phyloP scores from a whole-genome alignment of 1,284 basidiomycete species.

The Ganoderma meredithae region DNA sequence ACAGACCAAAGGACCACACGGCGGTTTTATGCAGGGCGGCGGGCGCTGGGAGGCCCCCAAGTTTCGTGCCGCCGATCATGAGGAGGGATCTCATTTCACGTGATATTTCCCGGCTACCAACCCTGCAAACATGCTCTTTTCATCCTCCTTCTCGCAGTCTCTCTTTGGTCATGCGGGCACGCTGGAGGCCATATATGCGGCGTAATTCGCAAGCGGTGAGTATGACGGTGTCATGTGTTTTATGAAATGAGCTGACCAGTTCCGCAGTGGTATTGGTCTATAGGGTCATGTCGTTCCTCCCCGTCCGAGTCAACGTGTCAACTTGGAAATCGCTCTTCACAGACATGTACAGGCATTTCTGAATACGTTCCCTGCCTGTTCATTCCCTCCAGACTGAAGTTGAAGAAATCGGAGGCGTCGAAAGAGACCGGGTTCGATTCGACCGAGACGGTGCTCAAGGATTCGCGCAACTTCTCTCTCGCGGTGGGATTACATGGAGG shows the following conservation, averaged over 20 bases:
- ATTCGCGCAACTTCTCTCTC: slow-evolving; percentile 91
- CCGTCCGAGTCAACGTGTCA: not conserved
- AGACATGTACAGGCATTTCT: not conserved
- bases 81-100: slow-evolving; percentile 5
- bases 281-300: no score
- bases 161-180: not conserved
- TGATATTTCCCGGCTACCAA: slow-evolving; percentile 17
- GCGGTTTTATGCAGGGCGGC: not conserved
- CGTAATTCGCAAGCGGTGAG: not conserved
- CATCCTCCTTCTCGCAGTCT: not conserved
- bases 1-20: not conserved
- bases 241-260: not conserved
- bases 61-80: slow-evolving; percentile 18
- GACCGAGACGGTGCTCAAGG: slow-evolving; percentile 83
- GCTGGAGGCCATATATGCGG: not conserved
- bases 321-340: not conserved
- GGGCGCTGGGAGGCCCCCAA: not conserved
- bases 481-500: slow-evolving; percentile 88
- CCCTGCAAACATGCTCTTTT: not conserved
- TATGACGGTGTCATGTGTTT: not conserved
- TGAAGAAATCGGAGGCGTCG: slow-evolving; percentile 82
- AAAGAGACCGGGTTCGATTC: slow-evolving; percentile 76
- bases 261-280: not conserved
- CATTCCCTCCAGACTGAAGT: slow-evolving; percentile 59
- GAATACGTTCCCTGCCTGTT: no score